Evolutionary conservation across 2,329 filamentous ascomycete species (phyloP).

Genomic region (Calycina marina): DNA sequence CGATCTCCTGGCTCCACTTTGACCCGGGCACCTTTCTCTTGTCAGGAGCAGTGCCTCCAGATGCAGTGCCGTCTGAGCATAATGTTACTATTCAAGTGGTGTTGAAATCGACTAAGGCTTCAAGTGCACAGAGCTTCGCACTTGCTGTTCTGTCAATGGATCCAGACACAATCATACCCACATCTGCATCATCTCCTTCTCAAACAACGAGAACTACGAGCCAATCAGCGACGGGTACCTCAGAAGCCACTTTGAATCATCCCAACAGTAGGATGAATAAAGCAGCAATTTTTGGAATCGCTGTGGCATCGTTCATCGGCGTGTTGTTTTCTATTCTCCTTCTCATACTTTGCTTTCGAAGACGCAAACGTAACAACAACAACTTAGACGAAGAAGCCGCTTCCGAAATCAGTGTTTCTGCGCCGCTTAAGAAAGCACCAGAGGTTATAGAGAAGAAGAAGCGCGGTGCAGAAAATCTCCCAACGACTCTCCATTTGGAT

Average conservation of each 20-base stretch:
- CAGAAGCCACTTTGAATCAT: not conserved
- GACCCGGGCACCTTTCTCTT: slow-evolving; percentile 13
- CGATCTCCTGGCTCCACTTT: slow-evolving; percentile 16
- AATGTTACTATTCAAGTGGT: slow-evolving; percentile 14
- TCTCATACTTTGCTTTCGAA: slow-evolving; percentile 11
- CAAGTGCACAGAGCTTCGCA: slow-evolving; percentile 12
- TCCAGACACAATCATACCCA: slow-evolving; percentile 1
- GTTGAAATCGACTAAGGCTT: slow-evolving; percentile 9
- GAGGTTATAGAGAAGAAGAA: slow-evolving; percentile 8
- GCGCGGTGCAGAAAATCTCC: slow-evolving; percentile 7
- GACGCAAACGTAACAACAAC: slow-evolving; percentile 6
- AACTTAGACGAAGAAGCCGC: slow-evolving; percentile 9
- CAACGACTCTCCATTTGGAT: slow-evolving; percentile 12
- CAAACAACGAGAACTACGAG: slow-evolving; percentile 3
- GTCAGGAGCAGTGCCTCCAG: slow-evolving; percentile 14
- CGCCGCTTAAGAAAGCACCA: slow-evolving; percentile 9
- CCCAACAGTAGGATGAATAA: slow-evolving; percentile 8
- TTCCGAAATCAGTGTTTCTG: slow-evolving; percentile 9
- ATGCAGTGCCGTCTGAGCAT: slow-evolving; percentile 6
- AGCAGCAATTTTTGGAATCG: slow-evolving; percentile 13
- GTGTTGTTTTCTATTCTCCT: slow-evolving; percentile 10
- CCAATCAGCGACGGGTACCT: slow-evolving; percentile 1
- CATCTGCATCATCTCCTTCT: slow-evolving; percentile 3
- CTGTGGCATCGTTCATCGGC: slow-evolving; percentile 11
- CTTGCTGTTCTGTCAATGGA: slow-evolving; percentile 7